phyloP scores from a whole-genome alignment of 495 filamentous ascomycete species.

The Ramalina peruviana region DNA sequence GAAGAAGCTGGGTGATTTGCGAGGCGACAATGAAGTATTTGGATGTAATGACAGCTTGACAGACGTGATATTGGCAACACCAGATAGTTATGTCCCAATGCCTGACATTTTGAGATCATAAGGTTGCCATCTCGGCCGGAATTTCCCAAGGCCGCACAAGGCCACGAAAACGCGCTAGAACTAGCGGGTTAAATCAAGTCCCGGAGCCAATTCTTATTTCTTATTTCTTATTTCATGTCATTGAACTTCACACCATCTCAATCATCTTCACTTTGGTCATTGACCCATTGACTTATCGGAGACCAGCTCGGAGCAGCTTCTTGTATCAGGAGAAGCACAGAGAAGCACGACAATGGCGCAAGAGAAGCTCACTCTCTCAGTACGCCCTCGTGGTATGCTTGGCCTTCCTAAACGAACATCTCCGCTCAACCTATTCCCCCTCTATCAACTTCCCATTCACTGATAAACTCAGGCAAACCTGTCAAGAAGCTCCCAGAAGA shows the following conservation, averaged over 20 bases:
- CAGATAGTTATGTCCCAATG: not conserved
- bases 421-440: not conserved
- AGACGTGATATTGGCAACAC: not conserved
- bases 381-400: conserved; percentile 13
- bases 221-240: too few species aligned
- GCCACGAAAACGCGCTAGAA: not conserved
- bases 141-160: not conserved
- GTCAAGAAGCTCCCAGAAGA: conserved; percentile 59
- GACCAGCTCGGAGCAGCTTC: too few species aligned
- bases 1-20: not conserved
- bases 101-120: not conserved
- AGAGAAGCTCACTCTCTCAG: conserved; percentile 11
- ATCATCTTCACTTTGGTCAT: too few species aligned
- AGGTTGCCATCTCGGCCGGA: not conserved
- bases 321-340: not conserved
- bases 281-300: too few species aligned
- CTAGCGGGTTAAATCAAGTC: not conserved
- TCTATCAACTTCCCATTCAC: not conserved
- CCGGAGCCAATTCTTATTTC: not conserved
- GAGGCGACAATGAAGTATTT: not conserved
- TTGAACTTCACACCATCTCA: too few species aligned
- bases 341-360: conserved; percentile 2
- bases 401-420: not conserved
- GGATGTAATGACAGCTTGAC: not conserved
- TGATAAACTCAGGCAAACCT: conserved; percentile 34